These are phyloP conservation scores for Salix brachista DNA, from an alignment of 345 rosid species.

Conservation along the genomic window DNA sequence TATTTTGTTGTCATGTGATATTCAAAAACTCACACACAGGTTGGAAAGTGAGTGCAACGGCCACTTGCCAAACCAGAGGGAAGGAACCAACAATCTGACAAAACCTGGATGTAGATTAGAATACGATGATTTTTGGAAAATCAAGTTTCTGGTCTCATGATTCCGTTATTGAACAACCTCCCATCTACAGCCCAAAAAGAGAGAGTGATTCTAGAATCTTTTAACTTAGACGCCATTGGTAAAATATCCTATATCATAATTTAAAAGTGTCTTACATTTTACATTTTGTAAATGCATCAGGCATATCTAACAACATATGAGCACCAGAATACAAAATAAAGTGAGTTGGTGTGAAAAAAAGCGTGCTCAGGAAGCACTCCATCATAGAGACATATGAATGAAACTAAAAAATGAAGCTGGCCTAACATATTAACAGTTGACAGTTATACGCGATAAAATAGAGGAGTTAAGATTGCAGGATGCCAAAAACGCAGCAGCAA, in stretches of 20 bases:
- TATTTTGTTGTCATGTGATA: background rate
- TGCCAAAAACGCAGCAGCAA: background rate
- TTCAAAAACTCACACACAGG: background rate
- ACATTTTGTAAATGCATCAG: background rate
- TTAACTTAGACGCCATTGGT: background rate
- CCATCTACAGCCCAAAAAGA: background rate
- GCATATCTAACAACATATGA: background rate
- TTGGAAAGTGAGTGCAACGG: background rate
- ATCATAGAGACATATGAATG: too few relatives aligned
- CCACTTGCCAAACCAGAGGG: background rate
- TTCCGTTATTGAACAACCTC: background rate
- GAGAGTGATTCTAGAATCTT: background rate
- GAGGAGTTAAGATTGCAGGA: background rate
- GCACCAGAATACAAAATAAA: background rate
- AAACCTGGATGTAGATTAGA: background rate
- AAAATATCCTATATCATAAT: background rate
- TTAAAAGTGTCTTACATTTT: background rate
- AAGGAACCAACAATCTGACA: background rate
- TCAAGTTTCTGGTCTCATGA: background rate
- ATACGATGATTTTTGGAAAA: background rate
- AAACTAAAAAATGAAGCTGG: too few relatives aligned
- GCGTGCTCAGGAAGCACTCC: too few relatives aligned
- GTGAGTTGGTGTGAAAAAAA: too few relatives aligned
- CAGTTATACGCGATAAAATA: background rate
- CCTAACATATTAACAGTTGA: background rate